Conservation (phyloP, 192 early-diverging fungal species). For the Backusella sp. region DNA sequence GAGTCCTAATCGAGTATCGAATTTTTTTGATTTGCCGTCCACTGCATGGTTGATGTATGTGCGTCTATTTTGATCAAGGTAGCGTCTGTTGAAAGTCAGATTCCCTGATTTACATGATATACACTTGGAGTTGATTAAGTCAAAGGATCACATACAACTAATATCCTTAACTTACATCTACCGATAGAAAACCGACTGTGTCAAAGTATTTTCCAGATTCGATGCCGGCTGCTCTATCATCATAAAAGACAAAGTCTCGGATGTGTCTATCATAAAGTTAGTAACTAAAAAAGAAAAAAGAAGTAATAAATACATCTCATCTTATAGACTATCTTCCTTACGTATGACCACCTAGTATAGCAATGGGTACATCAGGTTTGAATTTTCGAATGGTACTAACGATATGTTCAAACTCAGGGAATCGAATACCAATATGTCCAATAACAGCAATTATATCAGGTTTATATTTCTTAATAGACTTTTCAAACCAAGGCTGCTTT, state of each 20-base stretch:
- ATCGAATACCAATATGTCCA: conserved; percentile 50
- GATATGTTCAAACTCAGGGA: conserved; percentile 39
- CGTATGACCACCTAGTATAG: conserved; percentile 53
- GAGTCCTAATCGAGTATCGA: conserved; percentile 38
- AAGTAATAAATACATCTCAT: too few species aligned
- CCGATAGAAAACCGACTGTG: conserved; percentile 54
- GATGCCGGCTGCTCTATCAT: conserved; percentile 43
- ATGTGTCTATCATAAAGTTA: conserved; percentile 32
- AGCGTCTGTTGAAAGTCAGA: conserved; percentile 47
- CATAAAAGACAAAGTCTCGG: conserved; percentile 50
- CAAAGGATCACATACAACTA: neutral
- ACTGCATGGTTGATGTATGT: conserved; percentile 52
- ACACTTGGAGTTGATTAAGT: neutral
- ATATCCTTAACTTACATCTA: conserved; percentile 21
- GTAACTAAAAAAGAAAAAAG: neutral
- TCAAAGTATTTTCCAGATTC: conserved; percentile 55
- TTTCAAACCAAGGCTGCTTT: conserved; percentile 49
- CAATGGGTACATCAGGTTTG: conserved; percentile 48
- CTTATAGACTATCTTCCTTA: neutral
- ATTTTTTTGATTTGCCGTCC: conserved; percentile 21
- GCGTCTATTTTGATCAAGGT: conserved; percentile 52
- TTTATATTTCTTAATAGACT: conserved; percentile 39
- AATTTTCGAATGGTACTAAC: conserved; percentile 45
- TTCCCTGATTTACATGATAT: conserved; percentile 9
- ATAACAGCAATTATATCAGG: conserved; percentile 51